These are phyloP conservation scores for Capniomyces stellatus DNA, from an alignment of 371 early-diverging fungal species.

Conservation along the genomic window DNA sequence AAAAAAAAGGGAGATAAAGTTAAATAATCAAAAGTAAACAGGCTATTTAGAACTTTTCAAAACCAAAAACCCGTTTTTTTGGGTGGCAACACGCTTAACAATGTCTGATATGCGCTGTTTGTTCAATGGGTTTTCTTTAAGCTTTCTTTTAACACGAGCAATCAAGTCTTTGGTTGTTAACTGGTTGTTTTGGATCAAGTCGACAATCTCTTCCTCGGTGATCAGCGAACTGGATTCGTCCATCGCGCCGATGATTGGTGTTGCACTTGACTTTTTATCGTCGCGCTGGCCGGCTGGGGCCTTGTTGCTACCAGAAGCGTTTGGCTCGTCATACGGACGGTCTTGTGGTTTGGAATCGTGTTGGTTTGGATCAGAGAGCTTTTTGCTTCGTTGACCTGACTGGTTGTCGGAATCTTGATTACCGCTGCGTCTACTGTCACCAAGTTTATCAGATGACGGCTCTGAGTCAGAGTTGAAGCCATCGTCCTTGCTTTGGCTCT, in stretches of 20 bases:
- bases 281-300: neutral
- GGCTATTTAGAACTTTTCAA: conserved; percentile 15
- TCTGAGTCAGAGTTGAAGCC: neutral
- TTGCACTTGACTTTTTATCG: conserved; percentile 3
- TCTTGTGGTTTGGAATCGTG: neutral
- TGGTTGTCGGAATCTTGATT: neutral
- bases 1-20: too few relatives aligned
- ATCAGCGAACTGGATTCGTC: conserved; percentile 25
- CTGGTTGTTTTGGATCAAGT: conserved; percentile 31
- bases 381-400: neutral
- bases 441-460: conserved; percentile 2
- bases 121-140: conserved; percentile 43
- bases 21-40: neutral
- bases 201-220: conserved; percentile 47
- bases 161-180: conserved; percentile 49
- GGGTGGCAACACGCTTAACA: conserved; percentile 40
- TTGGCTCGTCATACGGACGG: neutral
- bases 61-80: conserved; percentile 27
- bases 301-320: neutral
- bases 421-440: neutral
- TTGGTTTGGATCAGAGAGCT: too few relatives aligned
- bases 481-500: neutral
- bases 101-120: conserved; percentile 34
- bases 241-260: conserved; percentile 5
- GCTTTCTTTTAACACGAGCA: conserved; percentile 38